Evolutionary conservation across 306 rosid species (phyloP), one percentile per base, ranked within the genome.

Genomic region (Lablab purpureus): DNA sequence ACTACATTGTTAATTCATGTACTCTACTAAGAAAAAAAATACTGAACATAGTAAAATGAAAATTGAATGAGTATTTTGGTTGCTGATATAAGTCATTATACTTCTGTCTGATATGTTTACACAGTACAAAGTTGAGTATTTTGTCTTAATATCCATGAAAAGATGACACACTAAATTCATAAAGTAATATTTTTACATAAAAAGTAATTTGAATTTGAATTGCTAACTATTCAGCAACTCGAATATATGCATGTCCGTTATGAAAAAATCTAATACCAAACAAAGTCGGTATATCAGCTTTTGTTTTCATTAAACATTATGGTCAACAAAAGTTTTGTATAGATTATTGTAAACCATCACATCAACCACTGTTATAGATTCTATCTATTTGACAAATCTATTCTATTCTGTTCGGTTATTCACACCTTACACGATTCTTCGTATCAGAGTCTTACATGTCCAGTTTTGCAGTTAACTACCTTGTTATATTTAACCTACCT

Each of bases 281-380:
- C 46, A 50, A 12, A 30, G 49, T 51, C 30, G 50, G 37, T 34
- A 72, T 73, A 66, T 34, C 37, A 34, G 8, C 50, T 73, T 72
- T 37, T 55, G 67, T 55, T 23, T 55, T 2, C 27, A 10, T 22
- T 22, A 73, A 36, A 7, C 34, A 9, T 73, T 10, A 21, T 37
- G 40, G 23, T 43, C 30, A 59, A 28, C 30, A 74, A n/a, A n/a
- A 60, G 30, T 74, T 74, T n/a, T 27, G 70, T 22, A 73, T 22
- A 73, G 41, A 56, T 73, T 74, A 74, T 74, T 10, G 45, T 7
- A 58, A 28, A 59, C 46, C 58, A 74, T 75, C 71, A 60, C 71
- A 60, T 75, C 71, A 59, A 75, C 21, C 30, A 75, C 71, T 75
- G 60, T 75, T 45, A n/a, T 30, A 75, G 71, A 60, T 74, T 74